These are phyloP conservation scores for Nidula microcarpa DNA, from an alignment of 768 basidiomycete species.

Conservation along the genomic window DNA sequence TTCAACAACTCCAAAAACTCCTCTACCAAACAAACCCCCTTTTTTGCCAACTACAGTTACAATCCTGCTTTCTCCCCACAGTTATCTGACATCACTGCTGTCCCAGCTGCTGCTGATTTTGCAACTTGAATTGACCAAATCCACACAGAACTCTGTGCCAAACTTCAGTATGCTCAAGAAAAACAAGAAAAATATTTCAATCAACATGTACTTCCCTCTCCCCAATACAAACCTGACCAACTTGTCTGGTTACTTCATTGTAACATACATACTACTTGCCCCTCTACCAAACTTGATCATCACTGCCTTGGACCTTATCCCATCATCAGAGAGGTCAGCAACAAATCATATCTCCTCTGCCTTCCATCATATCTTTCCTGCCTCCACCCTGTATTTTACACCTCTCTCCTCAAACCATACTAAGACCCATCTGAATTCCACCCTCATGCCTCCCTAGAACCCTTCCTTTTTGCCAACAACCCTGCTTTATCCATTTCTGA, in stretches of 20 bases:
- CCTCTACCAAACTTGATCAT: slow-evolving; percentile 34
- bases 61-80: slow-evolving; percentile 26
- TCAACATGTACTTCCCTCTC: slow-evolving; percentile 15
- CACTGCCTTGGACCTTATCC: slow-evolving; percentile 10
- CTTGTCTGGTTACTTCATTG: slow-evolving; percentile 30
- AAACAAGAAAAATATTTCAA: slow-evolving; percentile 22
- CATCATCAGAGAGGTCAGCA: slow-evolving; percentile 10
- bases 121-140: slow-evolving; percentile 20
- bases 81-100: slow-evolving; percentile 19
- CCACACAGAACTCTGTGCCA: slow-evolving; percentile 26
- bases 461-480: slow-evolving; percentile 13
- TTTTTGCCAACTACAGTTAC: slow-evolving; percentile 28
- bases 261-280: slow-evolving; percentile 38
- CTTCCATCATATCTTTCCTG: slow-evolving; percentile 26
- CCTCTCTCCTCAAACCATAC: slow-evolving; percentile 30
- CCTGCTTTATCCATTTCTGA: slow-evolving; percentile 12
- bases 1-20: slow-evolving; percentile 32
- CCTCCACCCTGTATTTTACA: slow-evolving; percentile 37
- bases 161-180: slow-evolving; percentile 24
- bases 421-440: slow-evolving; percentile 27
- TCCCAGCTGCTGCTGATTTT: slow-evolving; percentile 27
- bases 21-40: slow-evolving; percentile 30
- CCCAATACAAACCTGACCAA: slow-evolving; percentile 24
- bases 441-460: slow-evolving; percentile 15
- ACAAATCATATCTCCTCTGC: slow-evolving; percentile 19